These are phyloP conservation scores for Solanum chilense DNA, from an alignment of 257 asterid species.

Conservation along the genomic window DNA sequence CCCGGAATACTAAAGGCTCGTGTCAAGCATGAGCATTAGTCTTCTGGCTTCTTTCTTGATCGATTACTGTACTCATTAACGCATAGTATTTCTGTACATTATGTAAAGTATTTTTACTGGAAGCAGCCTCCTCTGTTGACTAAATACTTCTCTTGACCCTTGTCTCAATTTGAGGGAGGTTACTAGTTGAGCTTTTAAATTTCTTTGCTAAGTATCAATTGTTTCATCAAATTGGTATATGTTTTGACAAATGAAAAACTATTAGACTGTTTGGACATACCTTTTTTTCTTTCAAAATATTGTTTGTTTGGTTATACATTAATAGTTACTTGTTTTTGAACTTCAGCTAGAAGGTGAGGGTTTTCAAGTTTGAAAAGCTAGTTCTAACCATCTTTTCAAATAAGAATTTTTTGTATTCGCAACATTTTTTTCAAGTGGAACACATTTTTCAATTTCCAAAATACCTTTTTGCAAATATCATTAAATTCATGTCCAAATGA, in stretches of 20 bases:
- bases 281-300: not conserved
- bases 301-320: not conserved
- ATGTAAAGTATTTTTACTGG: slow-evolving; percentile 26
- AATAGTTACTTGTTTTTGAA: not conserved
- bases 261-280: not conserved
- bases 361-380: not conserved
- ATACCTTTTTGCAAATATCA: not conserved
- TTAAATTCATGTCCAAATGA: not conserved
- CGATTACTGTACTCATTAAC: slow-evolving; percentile 3
- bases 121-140: not conserved
- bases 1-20: slow-evolving; percentile 92
- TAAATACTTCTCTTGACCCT: not conserved
- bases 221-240: not conserved
- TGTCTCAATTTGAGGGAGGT: not conserved
- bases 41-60: not conserved
- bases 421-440: not conserved
- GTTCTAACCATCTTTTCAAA: not conserved
- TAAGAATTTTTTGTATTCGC: not conserved
- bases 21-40: slow-evolving; percentile 63
- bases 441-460: not conserved
- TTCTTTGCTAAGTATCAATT: not conserved
- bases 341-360: not conserved
- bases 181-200: not conserved
- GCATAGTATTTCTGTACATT: slow-evolving; percentile 31
- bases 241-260: not conserved